phyloP scores from a whole-genome alignment of 371 early-diverging fungal species.

The Mortierella sp. region DNA sequence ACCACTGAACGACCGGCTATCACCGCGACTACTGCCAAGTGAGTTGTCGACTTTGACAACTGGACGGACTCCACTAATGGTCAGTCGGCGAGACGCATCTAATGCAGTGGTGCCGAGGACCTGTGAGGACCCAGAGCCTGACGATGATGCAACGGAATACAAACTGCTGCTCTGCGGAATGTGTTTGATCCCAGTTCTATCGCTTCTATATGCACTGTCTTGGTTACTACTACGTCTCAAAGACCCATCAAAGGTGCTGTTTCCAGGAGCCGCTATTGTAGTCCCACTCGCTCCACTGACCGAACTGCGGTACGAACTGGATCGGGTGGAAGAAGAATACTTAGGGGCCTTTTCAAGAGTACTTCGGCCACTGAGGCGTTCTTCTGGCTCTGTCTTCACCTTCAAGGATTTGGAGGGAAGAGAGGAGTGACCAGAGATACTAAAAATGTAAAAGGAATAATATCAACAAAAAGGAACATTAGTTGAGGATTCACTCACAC shows the following conservation, averaged over 20 bases:
- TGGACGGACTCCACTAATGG: constrained; percentile 23
- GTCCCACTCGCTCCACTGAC: no score
- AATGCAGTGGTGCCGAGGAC: constrained; percentile 14
- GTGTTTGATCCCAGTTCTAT: constrained; percentile 22
- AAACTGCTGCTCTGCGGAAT: constrained; percentile 37
- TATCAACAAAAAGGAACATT: background rate
- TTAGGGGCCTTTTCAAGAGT: constrained; percentile 4
- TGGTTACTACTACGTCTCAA: background rate
- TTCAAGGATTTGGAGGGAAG: constrained; percentile 29
- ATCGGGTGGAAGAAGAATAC: constrained; percentile 25
- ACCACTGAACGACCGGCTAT: background rate
- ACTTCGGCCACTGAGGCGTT: background rate
- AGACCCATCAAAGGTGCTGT: background rate
- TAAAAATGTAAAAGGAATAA: background rate
- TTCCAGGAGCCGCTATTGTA: constrained; percentile 2
- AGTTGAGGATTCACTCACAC: background rate
- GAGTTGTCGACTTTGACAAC: constrained; percentile 6
- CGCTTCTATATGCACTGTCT: constrained; percentile 8
- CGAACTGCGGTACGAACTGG: constrained; percentile 29
- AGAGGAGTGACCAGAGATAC: constrained; percentile 31
- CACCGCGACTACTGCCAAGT: constrained; percentile 1
- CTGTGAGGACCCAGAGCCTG: background rate
- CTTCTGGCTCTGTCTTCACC: constrained; percentile 40
- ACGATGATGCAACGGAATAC: constrained; percentile 21
- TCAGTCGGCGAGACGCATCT: constrained; percentile 20